Conservation (phyloP, 805 yeast genomes). For the Maudiozyma bulderi region DNA sequence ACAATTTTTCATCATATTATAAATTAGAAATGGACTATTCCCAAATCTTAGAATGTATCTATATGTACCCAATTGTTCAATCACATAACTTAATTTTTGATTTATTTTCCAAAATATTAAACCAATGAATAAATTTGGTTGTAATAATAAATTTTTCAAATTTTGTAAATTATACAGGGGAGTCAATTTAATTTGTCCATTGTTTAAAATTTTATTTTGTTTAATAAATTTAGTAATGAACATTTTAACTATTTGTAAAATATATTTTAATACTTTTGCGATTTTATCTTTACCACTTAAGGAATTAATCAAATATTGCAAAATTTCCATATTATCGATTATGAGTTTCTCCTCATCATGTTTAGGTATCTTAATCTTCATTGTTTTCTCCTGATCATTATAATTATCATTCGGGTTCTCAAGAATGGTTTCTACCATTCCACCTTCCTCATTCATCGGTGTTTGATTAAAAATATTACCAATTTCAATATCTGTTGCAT, state of each 20-base stretch:
- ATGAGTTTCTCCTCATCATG: neutral
- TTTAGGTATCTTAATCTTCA: neutral
- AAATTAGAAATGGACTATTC: slow-evolving; percentile 51
- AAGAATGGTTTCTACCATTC: neutral
- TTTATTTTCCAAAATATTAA: slow-evolving; percentile 13
- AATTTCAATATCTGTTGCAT: neutral
- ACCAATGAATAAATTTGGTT: slow-evolving; percentile 5
- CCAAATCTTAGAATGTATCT: slow-evolving; percentile 67
- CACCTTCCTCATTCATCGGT: neutral
- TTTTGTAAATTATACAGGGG: neutral
- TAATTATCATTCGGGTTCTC: neutral
- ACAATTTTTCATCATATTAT: slow-evolving; percentile 31
- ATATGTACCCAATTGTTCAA: slow-evolving; percentile 13
- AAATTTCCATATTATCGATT: slow-evolving; percentile 2
- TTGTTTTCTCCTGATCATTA: neutral
- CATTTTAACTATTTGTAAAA: slow-evolving; percentile 41
- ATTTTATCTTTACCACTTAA: slow-evolving; percentile 58
- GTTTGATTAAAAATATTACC: neutral
- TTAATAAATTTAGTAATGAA: neutral
- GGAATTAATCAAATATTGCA: slow-evolving; percentile 7
- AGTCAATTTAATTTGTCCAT: neutral
- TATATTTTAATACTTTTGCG: slow-evolving; percentile 55
- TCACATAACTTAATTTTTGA: slow-evolving; percentile 5
- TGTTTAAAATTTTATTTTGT: neutral
- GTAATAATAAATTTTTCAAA: neutral